Evolutionary conservation across 345 rosid genomes (phyloP), one percentile per base, ranked within the genome.

Genomic region (Dipteronia dyeriana): DNA sequence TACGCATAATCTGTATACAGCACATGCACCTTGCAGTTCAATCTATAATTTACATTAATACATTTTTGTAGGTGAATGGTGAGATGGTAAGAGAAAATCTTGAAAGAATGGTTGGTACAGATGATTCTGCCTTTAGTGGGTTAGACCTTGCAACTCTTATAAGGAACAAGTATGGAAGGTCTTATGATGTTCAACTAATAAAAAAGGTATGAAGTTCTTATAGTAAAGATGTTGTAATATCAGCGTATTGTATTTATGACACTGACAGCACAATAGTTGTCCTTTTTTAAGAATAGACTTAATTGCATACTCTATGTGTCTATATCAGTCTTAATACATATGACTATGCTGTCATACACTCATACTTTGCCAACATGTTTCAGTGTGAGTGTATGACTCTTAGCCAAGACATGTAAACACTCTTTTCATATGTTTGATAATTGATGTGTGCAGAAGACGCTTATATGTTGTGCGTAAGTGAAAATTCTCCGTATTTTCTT

Each of bases 131-230:
- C 66, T 95, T 95, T 70, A 92, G 82, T 38, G 99, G 99, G 66
- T 83, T 89, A 71, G 99, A 95, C 81, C 98, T 95, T 56, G 99
- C 99, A 38, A 93, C 99, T 29, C 95, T 95, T 67, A 92, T 95
- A 43, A 86, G 99, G 79, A 87, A 93, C 72, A 93, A 93, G 85
- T 95, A 93, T 79, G 98, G 99, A 71, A 89, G 89, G 83, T 95
- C 99, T 77, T 95, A 95, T 75, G 99, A 95, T 79, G 95, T 95
- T 78, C 98, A 89, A 76, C 85, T 93, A 68, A 93, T 95, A 81
- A 95, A 93, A 84, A 95, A 95, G 98, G 99, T 93, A 84, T 22
- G 26, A 54, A 8, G 34, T 67, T 62, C 64, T 78, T n/a, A 75
- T 17, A 45, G 34, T 64, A 38, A 26, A 68, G 71, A 29, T 29